Evolutionary conservation across 352 stramenopile species (phyloP), one percentile per base, ranked within the genome.

Genomic region (Pythium aquatile): DNA sequence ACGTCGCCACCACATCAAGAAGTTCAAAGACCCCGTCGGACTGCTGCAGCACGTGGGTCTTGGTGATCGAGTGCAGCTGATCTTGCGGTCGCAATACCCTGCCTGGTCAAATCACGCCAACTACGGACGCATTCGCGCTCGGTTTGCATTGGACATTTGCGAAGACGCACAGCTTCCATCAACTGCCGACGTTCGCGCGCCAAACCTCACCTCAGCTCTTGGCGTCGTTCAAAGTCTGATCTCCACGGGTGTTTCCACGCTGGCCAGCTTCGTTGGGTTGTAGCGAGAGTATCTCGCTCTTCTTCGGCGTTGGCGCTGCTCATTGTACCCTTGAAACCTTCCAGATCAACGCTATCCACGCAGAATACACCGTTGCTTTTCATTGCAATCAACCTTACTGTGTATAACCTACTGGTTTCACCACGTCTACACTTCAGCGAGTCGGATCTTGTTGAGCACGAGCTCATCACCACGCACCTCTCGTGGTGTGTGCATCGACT

Each of bases 31-130:
- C 10, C 75, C 75, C 0, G n/a, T 53, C 0, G 61, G 44, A 0
- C 10, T 93, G n/a, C 17, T 88, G 9, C n/a, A 66, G 28, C 40
- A 74, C 24, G 63, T 93, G 9, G 63, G 66, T 13, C 42, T 80
- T 2, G 84, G 82, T 14, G 69, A 79, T 47, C 72, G 70, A 14
- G 63, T 90, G 28, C 73, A 77, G 3, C 74, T 93, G 33, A 68
- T 87, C 37, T 64, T 91, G 35, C 75, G 79, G 8, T 91, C 84
- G 26, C 59, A 83, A 55, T 89, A 78, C 57, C 73, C 76, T 13
- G 84, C 79, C 0, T 93, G 82, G 84, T 55, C 73, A 30, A 93
- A 93, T 69, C 70, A 70, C 30, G 82, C 77, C 3, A 86, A 77
- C 52, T 88, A 75, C 46, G 84, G 69, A 10, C 68, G 70, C 3